Base-by-base conservation (phyloP, 2,329 filamentous ascomycete species). In the Aspergillus niger region DNA sequence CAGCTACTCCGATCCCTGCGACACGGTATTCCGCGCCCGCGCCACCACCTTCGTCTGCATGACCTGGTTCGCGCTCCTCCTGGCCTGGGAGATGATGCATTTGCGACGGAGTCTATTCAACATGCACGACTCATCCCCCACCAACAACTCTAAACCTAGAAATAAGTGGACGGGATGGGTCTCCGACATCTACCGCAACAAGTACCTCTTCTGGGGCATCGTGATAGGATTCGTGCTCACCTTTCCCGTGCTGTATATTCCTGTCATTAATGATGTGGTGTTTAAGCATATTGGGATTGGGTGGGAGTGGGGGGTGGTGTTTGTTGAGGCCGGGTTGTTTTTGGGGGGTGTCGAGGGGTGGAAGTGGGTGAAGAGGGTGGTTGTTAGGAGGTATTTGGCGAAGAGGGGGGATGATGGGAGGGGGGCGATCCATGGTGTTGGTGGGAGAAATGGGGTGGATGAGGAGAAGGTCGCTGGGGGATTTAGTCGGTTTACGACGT, bases 31-130 rank as follows among this genome's bases (percentile, higher is more conserved):
- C 81, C 86, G 87, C 17, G 89, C 89, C 0, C 86, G 90, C 13
- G 88, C 88, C 0, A 91, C 90, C 0, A 89, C 86, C 4, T 92
- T 92, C 70, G 88, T 87, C 32, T 89, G 85, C 65, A 81, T 92
- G 55, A 92, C 89, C 0, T 92, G 89, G 89, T 89, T 89, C 67
- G 88, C 89, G 0, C 82, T 92, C 17, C 90, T 92, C 79, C 81
- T 91, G 5, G 90, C 90, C 0, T 92, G 90, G 90, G 89, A 92
- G 73, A 89, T 91, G 83, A 82, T 91, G 61, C 83, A 90, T 69
- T 84, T 89, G 77, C 86, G 89, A 22, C 85, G 88, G 47, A 88
- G 85, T 7, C 90, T 92, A 80, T 92, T 92, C 83, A 82, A 84
- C 68, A 90, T 91, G 86, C 85, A 90, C 69, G 24, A 28, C 5